Percentiles rank a stretch among this genome's conserved stretches.
Evolutionary conservation across 225 moss, liverwort and hornwort genomes (phyloP).

Genomic region (Physcomitrium patens): DNA sequence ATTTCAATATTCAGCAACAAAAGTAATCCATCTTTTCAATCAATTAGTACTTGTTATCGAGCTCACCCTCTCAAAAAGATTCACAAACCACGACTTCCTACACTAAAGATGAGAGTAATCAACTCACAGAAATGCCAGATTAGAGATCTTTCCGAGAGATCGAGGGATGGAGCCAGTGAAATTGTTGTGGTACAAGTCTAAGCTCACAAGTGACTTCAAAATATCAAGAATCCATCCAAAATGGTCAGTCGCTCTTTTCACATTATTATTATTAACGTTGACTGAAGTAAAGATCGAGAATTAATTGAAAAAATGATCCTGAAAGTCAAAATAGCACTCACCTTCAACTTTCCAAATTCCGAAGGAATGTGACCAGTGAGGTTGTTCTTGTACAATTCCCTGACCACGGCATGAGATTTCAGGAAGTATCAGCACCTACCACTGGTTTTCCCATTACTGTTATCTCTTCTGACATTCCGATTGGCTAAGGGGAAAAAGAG

Average conservation of each 20-base stretch:
- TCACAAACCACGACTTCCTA: neutral
- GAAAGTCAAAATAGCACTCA: neutral
- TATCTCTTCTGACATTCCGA: too few species aligned
- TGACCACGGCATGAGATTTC: slow-evolving; percentile 19
- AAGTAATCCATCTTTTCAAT: neutral
- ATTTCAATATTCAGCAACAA: neutral
- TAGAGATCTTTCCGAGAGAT: slow-evolving; percentile 54
- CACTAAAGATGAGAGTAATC: neutral
- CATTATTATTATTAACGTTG: neutral
- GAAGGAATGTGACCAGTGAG: slow-evolving; percentile 56
- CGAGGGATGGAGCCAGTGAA: slow-evolving; percentile 65
- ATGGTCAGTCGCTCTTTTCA: neutral
- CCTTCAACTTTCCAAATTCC: slow-evolving; percentile 60
- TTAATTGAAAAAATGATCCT: too few species aligned
- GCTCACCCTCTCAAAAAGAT: neutral
- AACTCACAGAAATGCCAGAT: slow-evolving; percentile 60
- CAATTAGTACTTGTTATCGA: neutral
- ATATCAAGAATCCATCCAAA: neutral
- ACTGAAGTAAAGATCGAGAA: neutral
- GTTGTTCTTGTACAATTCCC: slow-evolving; percentile 65
- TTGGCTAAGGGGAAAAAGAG: too few species aligned
- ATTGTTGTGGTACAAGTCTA: slow-evolving; percentile 68
- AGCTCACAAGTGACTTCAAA: slow-evolving; percentile 57
- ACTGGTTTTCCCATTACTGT: neutral
- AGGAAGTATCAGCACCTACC: neutral